These are phyloP conservation scores for Globisporangium nagaii DNA, from an alignment of 352 stramenopile species.

Conservation along the genomic window DNA sequence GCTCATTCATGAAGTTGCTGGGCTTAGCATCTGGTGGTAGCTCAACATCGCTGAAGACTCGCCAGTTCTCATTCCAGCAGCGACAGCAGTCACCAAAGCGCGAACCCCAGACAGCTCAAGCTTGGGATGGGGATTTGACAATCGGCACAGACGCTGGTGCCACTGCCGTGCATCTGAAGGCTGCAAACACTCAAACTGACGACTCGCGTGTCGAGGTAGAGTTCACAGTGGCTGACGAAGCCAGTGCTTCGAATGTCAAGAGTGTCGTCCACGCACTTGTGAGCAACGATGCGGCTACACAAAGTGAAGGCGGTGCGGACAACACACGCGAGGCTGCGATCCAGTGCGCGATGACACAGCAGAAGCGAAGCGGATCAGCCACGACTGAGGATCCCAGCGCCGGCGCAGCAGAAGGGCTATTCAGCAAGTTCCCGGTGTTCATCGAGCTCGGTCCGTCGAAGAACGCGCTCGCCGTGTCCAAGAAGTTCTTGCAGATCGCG, in stretches of 20 bases:
- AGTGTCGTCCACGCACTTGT: background rate
- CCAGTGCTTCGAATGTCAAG: background rate
- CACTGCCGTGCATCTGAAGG: background rate
- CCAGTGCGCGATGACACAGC: background rate
- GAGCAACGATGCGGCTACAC: background rate
- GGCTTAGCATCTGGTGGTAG: background rate
- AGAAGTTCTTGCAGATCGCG: slow-evolving; percentile 28
- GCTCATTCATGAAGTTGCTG: slow-evolving; percentile 6
- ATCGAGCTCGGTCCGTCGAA: slow-evolving; percentile 18
- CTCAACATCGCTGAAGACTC: background rate
- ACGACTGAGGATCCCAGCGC: background rate
- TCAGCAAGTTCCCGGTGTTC: slow-evolving; percentile 28
- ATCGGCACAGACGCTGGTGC: background rate
- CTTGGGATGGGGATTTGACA: background rate
- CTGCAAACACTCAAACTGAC: no score
- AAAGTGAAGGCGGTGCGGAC: background rate
- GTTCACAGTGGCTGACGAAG: background rate
- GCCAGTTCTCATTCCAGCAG: slow-evolving; percentile 9
- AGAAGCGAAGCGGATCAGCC: background rate
- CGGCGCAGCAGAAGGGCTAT: background rate
- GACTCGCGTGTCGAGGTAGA: background rate
- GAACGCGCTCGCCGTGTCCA: slow-evolving; percentile 10
- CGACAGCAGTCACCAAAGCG: background rate
- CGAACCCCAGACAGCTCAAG: background rate
- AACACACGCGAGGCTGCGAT: background rate